Percentiles rank a stretch among this genome's conserved stretches.
Conservation (phyloP, 2,329 filamentous ascomycete species). For the Epichloe amarillans region DNA sequence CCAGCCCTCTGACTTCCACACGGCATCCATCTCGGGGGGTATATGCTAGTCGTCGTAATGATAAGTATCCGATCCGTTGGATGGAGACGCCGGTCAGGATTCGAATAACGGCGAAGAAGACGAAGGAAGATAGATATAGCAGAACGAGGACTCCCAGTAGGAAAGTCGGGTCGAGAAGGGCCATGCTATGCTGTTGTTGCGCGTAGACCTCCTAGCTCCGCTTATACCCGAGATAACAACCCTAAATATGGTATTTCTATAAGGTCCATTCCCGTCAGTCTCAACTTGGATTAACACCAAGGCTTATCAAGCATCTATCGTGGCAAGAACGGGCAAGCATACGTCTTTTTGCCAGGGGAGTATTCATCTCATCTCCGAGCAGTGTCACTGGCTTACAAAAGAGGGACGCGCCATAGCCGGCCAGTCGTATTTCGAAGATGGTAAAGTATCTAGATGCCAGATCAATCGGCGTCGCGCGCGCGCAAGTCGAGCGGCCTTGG, state of each 20-base stretch:
- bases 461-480: background rate
- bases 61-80: conserved; percentile 86
- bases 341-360: background rate
- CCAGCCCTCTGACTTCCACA: conserved; percentile 79
- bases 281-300: background rate
- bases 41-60: conserved; percentile 80
- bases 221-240: background rate
- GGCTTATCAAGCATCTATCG: too few species aligned
- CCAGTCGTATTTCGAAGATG: background rate
- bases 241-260: conserved; percentile 1
- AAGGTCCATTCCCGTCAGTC: background rate
- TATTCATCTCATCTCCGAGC: conserved; percentile 1
- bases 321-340: background rate
- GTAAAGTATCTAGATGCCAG: background rate
- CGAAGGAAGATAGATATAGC: conserved; percentile 80
- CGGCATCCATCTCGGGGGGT: conserved; percentile 78
- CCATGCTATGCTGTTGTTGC: conserved; percentile 38
- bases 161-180: conserved; percentile 63
- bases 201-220: background rate
- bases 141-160: conserved; percentile 75
- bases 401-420: conserved; percentile 3
- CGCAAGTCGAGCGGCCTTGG: background rate
- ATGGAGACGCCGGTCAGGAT: conserved; percentile 91
- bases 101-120: conserved; percentile 83
- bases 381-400: conserved; percentile 2